Percentiles rank a stretch among this genome's conserved stretches.
These are phyloP conservation scores for Lactarius evosmus DNA, from an alignment of 768 basidiomycete species.

Conservation along the genomic window DNA sequence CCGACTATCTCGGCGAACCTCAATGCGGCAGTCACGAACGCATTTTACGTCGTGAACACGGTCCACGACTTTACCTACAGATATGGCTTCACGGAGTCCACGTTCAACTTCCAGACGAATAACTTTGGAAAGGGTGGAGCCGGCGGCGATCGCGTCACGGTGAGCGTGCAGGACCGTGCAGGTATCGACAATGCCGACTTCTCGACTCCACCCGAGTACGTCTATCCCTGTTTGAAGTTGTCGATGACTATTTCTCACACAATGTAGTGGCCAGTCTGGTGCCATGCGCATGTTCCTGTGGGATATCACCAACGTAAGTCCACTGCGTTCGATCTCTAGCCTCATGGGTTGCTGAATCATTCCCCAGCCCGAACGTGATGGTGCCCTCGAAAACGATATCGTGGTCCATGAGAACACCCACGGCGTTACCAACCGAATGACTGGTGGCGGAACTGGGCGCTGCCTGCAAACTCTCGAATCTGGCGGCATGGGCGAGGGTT, in stretches of 20 bases:
- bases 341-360: neutral
- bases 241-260: neutral
- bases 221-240: neutral
- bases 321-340: constrained; percentile 20
- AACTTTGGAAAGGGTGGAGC: constrained; percentile 52
- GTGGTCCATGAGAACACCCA: constrained; percentile 47
- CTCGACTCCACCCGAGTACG: constrained; percentile 44
- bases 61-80: constrained; percentile 52
- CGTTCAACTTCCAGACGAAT: constrained; percentile 59
- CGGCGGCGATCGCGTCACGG: constrained; percentile 48
- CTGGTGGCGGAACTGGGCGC: constrained; percentile 52
- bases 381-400: constrained; percentile 59
- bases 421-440: constrained; percentile 41
- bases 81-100: constrained; percentile 58
- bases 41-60: constrained; percentile 59
- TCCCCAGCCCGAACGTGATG: constrained; percentile 54
- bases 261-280: constrained; percentile 37
- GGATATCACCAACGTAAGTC: constrained; percentile 32
- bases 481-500: constrained; percentile 68
- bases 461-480: constrained; percentile 63
- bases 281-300: constrained; percentile 44
- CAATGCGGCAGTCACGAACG: constrained; percentile 52
- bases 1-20: constrained; percentile 47
- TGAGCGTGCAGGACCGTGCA: constrained; percentile 50
- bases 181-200: constrained; percentile 47